Conservation (phyloP, 352 stramenopile genomes). For the Plasmopara viticola region DNA sequence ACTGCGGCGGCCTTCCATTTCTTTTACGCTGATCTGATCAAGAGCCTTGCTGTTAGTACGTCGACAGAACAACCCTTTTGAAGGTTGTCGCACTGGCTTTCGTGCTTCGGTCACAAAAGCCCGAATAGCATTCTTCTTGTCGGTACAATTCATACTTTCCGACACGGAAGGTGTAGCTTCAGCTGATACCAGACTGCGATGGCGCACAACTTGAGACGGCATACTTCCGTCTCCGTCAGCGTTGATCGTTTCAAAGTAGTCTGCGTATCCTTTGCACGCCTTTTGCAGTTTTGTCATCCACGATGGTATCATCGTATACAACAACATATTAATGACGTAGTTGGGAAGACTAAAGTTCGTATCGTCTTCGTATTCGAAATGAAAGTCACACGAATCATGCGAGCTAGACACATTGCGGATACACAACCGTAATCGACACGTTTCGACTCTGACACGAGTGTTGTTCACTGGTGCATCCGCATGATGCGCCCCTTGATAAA, state of each 20-base stretch:
- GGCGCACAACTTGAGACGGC: conserved; percentile 46
- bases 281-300: conserved; percentile 60
- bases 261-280: conserved; percentile 51
- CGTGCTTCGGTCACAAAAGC: conserved; percentile 15
- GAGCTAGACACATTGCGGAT: conserved; percentile 45
- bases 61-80: conserved; percentile 19
- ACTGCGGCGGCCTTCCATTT: conserved; percentile 15
- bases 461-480: conserved; percentile 29
- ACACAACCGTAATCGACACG: conserved; percentile 46
- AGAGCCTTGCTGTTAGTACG: conserved; percentile 7
- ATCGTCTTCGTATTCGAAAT: conserved; percentile 74
- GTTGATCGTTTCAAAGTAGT: conserved; percentile 38
- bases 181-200: conserved; percentile 15
- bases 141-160: conserved; percentile 8
- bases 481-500: conserved; percentile 57
- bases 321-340: conserved; percentile 52
- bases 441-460: conserved; percentile 56
- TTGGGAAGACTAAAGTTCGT: conserved; percentile 74
- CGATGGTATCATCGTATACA: conserved; percentile 44
- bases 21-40: background rate
- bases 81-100: conserved; percentile 14
- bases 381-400: conserved; percentile 57
- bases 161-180: conserved; percentile 6
- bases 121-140: conserved; percentile 10
- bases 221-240: conserved; percentile 35